Evolutionary conservation across 108 stramenopile genomes (phyloP).

Genomic region (Epithemia pelagica): DNA sequence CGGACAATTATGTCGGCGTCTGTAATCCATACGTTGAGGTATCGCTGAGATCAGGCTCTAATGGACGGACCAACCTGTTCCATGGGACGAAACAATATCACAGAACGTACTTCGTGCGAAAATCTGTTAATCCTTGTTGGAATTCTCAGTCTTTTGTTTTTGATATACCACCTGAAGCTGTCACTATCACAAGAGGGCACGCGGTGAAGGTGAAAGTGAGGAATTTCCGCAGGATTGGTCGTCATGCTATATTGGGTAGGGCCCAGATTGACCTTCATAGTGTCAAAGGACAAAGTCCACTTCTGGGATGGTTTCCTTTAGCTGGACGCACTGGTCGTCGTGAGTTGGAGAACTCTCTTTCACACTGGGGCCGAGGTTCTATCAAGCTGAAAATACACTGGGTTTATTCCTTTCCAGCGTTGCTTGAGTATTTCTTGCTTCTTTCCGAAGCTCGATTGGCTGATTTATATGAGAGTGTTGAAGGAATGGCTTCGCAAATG

Average conservation of each 20-base stretch:
- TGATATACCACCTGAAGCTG: slow-evolving; percentile 69
- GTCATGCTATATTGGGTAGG: slow-evolving; percentile 53
- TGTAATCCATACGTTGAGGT: slow-evolving; percentile 79
- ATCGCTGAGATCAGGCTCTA: slow-evolving; percentile 29
- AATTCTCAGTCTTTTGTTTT: slow-evolving; percentile 76
- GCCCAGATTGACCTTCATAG: slow-evolving; percentile 63
- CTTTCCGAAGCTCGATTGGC: slow-evolving; percentile 48
- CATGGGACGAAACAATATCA: slow-evolving; percentile 24
- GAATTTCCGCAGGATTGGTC: slow-evolving; percentile 44
- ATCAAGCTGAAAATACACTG: slow-evolving; percentile 77
- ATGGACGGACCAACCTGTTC: slow-evolving; percentile 11
- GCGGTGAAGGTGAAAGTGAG: slow-evolving; percentile 44
- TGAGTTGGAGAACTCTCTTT: slow-evolving; percentile 46
- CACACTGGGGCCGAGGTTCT: slow-evolving; percentile 62
- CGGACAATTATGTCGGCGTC: slow-evolving; percentile 46
- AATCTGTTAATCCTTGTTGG: slow-evolving; percentile 75
- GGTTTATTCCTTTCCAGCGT: slow-evolving; percentile 54
- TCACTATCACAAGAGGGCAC: slow-evolving; percentile 50
- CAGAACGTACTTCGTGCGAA: slow-evolving; percentile 73
- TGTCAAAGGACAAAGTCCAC: slow-evolving; percentile 60
- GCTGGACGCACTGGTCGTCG: slow-evolving; percentile 60
- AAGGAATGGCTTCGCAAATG: slow-evolving; percentile 55
- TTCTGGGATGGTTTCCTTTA: slow-evolving; percentile 85
- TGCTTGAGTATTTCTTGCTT: slow-evolving; percentile 64
- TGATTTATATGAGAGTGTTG: slow-evolving; percentile 28